Evolutionary conservation across 2,329 filamentous ascomycete species (phyloP), one percentile per base, ranked within the genome.

Genomic region (Colletotrichum lindemuthianum): DNA sequence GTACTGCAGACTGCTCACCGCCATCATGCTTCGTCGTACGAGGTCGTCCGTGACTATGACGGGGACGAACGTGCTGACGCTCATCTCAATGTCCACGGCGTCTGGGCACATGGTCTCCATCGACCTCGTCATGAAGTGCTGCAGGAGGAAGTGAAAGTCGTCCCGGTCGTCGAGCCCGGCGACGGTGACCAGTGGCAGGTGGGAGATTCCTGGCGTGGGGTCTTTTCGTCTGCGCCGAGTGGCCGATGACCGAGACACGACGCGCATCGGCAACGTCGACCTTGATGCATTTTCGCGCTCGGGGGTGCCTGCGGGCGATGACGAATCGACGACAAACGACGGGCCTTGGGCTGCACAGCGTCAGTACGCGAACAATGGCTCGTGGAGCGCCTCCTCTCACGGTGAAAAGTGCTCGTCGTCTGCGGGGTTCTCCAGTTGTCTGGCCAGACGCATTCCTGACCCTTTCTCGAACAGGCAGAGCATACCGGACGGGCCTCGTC

Each of bases 81-180:
- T 48, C 13, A 57, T 44, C 12, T 57, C 32, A 9, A 44, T 57
- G 44, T 49, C 54, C 1, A 49, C 44, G 1, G 16, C 32, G 9
- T 57, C 54, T 2, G 40, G 43, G n/a, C 43, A 57, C 54, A 57
- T 39, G 16, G 54, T 48, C 7, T 43, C 43, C 54, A 57, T 40
- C 7, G 54, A 48, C 15, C 54, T 16, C 1, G 8, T 9, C 0
- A 57, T 15, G 16, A 57, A 57, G 36, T 57, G 34, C 34, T 57
- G 54, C 1, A 57, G 34, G 12, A 57, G 54, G 5, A 57, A 1
- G 16, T 57, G 54, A 12, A 57, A 57, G 2, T 47, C 44, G 12
- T 11, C 12, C 8, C 40, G 37, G 16, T 57, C 44, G 2, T 12
- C 0, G 34, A 13, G 36, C 16, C 15, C 15, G 54, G 13, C 0